Base-by-base conservation (phyloP, 2,329 filamentous ascomycete species). In the Ascochyta fabae region DNA sequence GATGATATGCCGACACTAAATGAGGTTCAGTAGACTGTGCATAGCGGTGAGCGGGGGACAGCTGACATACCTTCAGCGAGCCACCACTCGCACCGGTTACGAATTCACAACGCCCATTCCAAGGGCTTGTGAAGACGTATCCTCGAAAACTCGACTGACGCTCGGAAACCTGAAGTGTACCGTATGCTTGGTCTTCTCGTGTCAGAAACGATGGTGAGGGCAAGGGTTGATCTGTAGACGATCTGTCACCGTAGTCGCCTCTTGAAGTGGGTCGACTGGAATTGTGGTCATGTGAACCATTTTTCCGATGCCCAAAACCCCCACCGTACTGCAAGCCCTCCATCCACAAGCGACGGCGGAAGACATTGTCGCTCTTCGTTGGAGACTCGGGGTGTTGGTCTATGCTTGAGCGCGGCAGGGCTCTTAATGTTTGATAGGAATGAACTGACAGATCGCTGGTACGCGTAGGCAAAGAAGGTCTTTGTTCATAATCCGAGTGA, bases 71-170 rank as follows among this genome's bases (percentile, higher is more conserved):
- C 66, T 86, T 87, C 13, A 96, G 77, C 51, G 85, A 88, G 47
- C 89, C 87, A 2, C 94, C 93, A 39, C 85, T 88, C 52, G 86
- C 83, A 34, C 90, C 89, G 0, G 92, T 95, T 15, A 85, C 82
- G 75, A 98, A 98, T 58, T 93, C 90, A 77, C 94, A 98, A 38
- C 84, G 84, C 15, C 91, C 90, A 58, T 91, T 87, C 94, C 94
- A 98, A 0, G 92, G 93, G 38, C 90, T 95, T 19, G 81, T 78
- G 71, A 97, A 97, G 1, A 86, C 84, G 75, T 96, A 96, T 16
- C 83, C 75, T 59, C 77, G 76, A 68, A 87, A 89, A 29, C 83
- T 82, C 0, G 86, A 81, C 22, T 65, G 68, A 31, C 59, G 69
- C 16, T 84, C 58, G 81, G 78, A 16, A 77, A 82, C 57, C 35